phyloP scores from a whole-genome alignment of 2,329 filamentous ascomycete genomes.

The Clarireedia homoeocarpa region DNA sequence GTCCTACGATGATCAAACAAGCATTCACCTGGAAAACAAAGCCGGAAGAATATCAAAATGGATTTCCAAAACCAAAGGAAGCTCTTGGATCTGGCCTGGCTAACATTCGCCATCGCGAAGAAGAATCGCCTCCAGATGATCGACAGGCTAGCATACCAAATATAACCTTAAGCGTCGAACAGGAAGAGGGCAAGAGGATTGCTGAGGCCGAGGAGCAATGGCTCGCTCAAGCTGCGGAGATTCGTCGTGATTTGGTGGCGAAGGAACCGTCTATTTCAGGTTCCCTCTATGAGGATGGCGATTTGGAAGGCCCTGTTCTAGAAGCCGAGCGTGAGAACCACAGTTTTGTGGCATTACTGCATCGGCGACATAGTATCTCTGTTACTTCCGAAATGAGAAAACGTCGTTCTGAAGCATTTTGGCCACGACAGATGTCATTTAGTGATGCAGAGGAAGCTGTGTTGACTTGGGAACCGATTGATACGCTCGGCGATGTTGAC shows the following conservation, averaged over 20 bases:
- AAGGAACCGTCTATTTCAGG: constrained; percentile 48
- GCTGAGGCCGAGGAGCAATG: constrained; percentile 23
- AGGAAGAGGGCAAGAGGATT: constrained; percentile 15
- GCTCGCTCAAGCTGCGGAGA: constrained; percentile 33
- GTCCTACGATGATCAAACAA: constrained; percentile 34
- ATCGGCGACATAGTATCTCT: constrained; percentile 54
- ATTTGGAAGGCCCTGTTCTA: constrained; percentile 47
- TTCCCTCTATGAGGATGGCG: constrained; percentile 51
- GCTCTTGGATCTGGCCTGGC: constrained; percentile 1
- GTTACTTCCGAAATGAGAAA: constrained; percentile 27
- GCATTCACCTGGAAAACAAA: constrained; percentile 58
- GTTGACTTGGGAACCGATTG: constrained; percentile 54
- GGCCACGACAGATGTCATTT: constrained; percentile 68
- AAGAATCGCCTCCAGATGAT: constrained; percentile 13
- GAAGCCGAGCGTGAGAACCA: constrained; percentile 40
- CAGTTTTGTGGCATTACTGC: constrained; percentile 41
- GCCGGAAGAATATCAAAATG: constrained; percentile 47
- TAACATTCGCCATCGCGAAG: constrained; percentile 8
- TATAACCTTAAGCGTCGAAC: constrained; percentile 6
- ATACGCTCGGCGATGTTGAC: constrained; percentile 32
- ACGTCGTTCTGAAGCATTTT: constrained; percentile 48
- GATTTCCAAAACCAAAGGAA: constrained; percentile 20
- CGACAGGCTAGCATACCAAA: constrained; percentile 7
- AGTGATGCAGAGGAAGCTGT: constrained; percentile 69
- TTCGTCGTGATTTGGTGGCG: constrained; percentile 35